Evolutionary conservation across 2,329 filamentous ascomycete species (phyloP), one percentile per base, ranked within the genome.

Genomic region (Diaporthe capsici): DNA sequence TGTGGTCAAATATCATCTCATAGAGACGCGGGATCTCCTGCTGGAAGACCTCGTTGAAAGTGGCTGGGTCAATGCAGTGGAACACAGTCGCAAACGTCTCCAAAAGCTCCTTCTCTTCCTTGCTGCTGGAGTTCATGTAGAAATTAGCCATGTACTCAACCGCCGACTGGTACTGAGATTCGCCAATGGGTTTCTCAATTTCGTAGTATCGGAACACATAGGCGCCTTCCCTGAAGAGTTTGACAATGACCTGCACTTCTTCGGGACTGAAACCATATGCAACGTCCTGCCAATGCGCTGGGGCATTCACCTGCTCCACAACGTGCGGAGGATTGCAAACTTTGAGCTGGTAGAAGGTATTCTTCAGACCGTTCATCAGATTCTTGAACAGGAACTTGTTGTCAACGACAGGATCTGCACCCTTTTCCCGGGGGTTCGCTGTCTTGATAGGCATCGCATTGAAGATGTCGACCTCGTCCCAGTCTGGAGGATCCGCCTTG

Each of bases 321-420:
- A 90, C 87, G 2, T 92, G 86, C 15, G 89, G 87, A 0, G 93
- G 93, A 82, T 99, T 98, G 85, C 96, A 98, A 15, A 93, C 93
- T 81, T 96, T 94, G 68, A 99, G 87, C 84, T 98, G 95, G 81
- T 98, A 98, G 84, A 99, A 98, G 9, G 97, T 95, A 80, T 96
- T 98, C 85, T 98, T 98, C 0, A 99, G 87, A 0, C 97, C 97
- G 79, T 97, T 97, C 87, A 99, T 94, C 9, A 99, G 87, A 79
- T 98, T 99, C 84, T 96, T 96, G 87, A 99, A 99, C 6, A 99
- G 86, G 80, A 99, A 98, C 81, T 98, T 98, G 87, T 99, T 99
- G 83, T 99, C 97, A 4, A 92, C 92, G 22, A 99, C 95, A 0
- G 97, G 96, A 81, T 98, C 96, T 20, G 94, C 93, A 74, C 94